Percentiles rank a stretch among this genome's conserved stretches.
Conservation (phyloP, 306 rosid species). For the Casuarina glauca region DNA sequence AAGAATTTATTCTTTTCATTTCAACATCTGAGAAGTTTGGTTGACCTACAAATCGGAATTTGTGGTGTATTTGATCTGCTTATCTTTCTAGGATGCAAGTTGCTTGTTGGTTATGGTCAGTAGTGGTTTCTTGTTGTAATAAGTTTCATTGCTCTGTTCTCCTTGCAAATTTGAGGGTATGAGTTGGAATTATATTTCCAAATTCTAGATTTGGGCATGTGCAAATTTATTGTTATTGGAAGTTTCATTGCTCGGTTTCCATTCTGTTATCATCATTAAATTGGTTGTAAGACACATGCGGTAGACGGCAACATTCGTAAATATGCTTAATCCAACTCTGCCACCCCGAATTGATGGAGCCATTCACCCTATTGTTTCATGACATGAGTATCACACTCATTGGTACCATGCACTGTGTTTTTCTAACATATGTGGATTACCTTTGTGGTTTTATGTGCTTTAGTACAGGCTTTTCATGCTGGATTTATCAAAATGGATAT, state of each 20-base stretch:
- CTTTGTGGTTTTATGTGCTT: too few species aligned
- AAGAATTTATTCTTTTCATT: not conserved
- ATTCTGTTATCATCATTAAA: not conserved
- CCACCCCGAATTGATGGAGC: not conserved
- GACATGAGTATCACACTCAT: not conserved
- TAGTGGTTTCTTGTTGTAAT: not conserved
- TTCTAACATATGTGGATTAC: too few species aligned
- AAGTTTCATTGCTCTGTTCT: not conserved
- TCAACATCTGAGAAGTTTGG: not conserved
- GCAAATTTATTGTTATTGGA: not conserved
- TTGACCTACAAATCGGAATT: not conserved
- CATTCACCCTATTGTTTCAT: not conserved
- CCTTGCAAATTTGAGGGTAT: not conserved
- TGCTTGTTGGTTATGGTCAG: not conserved
- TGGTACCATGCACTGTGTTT: too few species aligned
- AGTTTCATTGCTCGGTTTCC: too few species aligned
- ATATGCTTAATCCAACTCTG: not conserved
- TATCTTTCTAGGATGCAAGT: not conserved
- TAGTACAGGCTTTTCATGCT: not conserved
- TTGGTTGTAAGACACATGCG: not conserved
- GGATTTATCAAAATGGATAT: not conserved
- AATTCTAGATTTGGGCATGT: conserved; percentile 2
- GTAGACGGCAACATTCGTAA: not conserved
- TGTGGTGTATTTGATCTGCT: not conserved
- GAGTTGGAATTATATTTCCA: not conserved